Base-by-base conservation (phyloP, 805 yeast species). In the Candida insectorum region DNA sequence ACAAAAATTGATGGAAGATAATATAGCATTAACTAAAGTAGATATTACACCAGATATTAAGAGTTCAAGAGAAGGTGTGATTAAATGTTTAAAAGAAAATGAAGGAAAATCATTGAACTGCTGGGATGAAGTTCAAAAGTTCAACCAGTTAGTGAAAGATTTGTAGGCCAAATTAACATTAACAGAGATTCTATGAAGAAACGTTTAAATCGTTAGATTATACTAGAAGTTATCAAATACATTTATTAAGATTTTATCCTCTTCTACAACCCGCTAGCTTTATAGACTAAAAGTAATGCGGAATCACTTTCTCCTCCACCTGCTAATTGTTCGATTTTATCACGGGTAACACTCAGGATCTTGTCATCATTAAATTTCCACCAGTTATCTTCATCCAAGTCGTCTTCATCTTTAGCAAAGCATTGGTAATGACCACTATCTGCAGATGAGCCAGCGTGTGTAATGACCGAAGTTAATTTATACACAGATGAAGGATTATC, bases 291-390 rank as follows among this genome's bases (percentile, higher is more conserved):
- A 36, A 93, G 81, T 58, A 93, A 74, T 2, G 98, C 99, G 51
- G 93, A 80, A 60, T 93, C 99, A 48, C 95, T 79, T 65, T 94
- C 98, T 37, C 97, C 97, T 37, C 99, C 99, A 27, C 98, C 99
- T 4, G 97, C 85, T 45, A 93, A 71, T 36, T 74, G 60, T 57
- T 88, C 96, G 40, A 93, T 79, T 53, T 77, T 86, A 32, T 88
- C 93, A 52, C 78, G 83, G 41, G 72, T 77, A n/a, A 89, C 88
- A 26, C 71, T 64, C 6, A 77, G 66, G 12, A 93, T 95, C 54
- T 82, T 82, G 61, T 89, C 96, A 59, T 93, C 99, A 56, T 93
- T 88, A 63, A 86, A 93, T 59, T 81, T 81, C 82, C 85, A 91
- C 99, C 99, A 93, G 43, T 69, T 73, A 30, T 83, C 80, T 20